Percentiles rank a stretch among this genome's conserved stretches.
These are phyloP conservation scores for Priceomyces castillae DNA, from an alignment of 805 yeast genomes.

Conservation along the genomic window DNA sequence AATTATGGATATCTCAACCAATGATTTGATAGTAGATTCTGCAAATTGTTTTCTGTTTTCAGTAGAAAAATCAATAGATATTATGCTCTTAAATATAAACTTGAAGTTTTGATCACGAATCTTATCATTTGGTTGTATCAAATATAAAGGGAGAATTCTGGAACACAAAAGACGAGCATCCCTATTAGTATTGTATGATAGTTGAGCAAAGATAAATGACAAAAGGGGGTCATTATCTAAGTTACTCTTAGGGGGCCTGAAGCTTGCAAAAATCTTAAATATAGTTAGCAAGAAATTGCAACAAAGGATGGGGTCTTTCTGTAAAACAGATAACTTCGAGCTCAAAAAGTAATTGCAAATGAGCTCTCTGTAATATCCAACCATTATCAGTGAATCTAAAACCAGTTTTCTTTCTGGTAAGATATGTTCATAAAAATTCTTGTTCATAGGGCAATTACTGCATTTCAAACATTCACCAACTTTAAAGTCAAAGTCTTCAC, in stretches of 20 bases:
- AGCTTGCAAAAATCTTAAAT: slow-evolving; percentile 51
- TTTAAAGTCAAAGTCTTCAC: slow-evolving; percentile 32
- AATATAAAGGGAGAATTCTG: slow-evolving; percentile 52
- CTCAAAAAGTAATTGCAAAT: slow-evolving; percentile 17
- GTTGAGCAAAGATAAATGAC: slow-evolving; percentile 38
- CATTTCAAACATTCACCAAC: slow-evolving; percentile 37
- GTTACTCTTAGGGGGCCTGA: slow-evolving; percentile 41
- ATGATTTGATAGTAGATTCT: slow-evolving; percentile 57
- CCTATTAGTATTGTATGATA: slow-evolving; percentile 43
- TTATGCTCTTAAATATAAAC: slow-evolving; percentile 40
- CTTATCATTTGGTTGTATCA: slow-evolving; percentile 37
- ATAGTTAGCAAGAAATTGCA: slow-evolving; percentile 47
- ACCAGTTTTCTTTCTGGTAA: slow-evolving; percentile 21
- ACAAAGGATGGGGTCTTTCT: slow-evolving; percentile 23
- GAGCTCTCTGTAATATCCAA: slow-evolving; percentile 22
- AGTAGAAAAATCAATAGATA: slow-evolving; percentile 36
- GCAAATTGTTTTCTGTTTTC: slow-evolving; percentile 40
- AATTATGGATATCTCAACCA: slow-evolving; percentile 63
- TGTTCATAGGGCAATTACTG: slow-evolving; percentile 24
- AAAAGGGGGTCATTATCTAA: slow-evolving; percentile 26
- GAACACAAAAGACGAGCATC: slow-evolving; percentile 55
- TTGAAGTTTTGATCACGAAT: slow-evolving; percentile 42
- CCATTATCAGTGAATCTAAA: slow-evolving; percentile 20
- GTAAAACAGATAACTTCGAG: slow-evolving; percentile 8
- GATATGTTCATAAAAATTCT: slow-evolving; percentile 24